Conservation (phyloP, 2,329 filamentous ascomycete species). For the Fusarium mangiferae region DNA sequence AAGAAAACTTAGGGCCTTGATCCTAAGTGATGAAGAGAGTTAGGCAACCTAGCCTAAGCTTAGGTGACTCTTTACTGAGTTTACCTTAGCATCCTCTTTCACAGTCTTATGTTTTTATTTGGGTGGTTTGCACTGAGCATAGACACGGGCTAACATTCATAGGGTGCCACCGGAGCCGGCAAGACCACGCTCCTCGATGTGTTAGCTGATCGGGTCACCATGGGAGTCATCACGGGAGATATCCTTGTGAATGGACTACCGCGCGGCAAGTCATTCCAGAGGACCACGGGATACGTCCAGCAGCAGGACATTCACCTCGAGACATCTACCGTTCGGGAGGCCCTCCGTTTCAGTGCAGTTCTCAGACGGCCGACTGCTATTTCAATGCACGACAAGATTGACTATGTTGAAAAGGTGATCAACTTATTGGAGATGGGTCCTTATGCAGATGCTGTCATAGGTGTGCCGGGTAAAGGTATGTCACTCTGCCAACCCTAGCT, state of each 20-base stretch:
- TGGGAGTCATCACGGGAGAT: slow-evolving; percentile 85
- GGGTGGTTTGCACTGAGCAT: slow-evolving; percentile 52
- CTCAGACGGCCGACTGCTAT: slow-evolving; percentile 79
- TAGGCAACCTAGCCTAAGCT: too few species aligned
- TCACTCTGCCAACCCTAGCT: too few species aligned
- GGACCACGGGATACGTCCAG: slow-evolving; percentile 87
- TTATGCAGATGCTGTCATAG: slow-evolving; percentile 70
- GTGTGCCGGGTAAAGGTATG: slow-evolving; percentile 61
- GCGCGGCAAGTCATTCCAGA: slow-evolving; percentile 81
- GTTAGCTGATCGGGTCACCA: slow-evolving; percentile 81
- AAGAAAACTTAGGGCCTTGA: background rate
- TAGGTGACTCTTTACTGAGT: background rate
- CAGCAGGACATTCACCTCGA: slow-evolving; percentile 86
- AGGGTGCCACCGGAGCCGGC: slow-evolving; percentile 78
- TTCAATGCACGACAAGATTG: slow-evolving; percentile 75
- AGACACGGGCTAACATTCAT: background rate
- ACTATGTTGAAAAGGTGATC: slow-evolving; percentile 82
- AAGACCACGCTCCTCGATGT: slow-evolving; percentile 89
- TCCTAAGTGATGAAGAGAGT: background rate
- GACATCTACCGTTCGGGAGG: slow-evolving; percentile 84
- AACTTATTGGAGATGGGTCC: slow-evolving; percentile 69
- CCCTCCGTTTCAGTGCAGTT: slow-evolving; percentile 81
- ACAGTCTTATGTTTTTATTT: too few species aligned
- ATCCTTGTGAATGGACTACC: slow-evolving; percentile 72
- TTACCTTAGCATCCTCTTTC: accelerated